A percentile compares a stretch with the other conserved stretches of the same genome.
Conservation (phyloP, 192 early-diverging fungal species). For the Gryganskiella cystojenkinii region DNA sequence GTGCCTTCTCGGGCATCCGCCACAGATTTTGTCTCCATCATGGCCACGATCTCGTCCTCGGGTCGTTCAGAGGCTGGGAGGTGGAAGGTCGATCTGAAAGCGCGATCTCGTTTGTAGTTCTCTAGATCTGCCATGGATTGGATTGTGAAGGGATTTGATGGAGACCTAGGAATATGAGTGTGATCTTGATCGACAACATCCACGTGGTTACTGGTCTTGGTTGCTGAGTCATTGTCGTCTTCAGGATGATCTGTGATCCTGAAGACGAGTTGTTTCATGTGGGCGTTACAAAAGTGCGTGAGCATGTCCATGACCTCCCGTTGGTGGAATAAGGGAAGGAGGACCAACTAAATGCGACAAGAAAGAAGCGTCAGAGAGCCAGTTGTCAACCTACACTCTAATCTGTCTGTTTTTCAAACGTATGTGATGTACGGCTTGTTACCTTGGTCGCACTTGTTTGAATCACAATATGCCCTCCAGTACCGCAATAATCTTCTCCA, state of each 20-base stretch:
- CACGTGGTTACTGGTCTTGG: neutral
- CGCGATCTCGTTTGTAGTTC: constrained; percentile 1
- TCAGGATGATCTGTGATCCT: neutral
- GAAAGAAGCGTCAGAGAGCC: neutral
- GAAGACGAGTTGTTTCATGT: constrained; percentile 27
- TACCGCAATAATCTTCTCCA: constrained; percentile 23
- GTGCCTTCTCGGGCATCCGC: constrained; percentile 19
- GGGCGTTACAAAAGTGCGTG: constrained; percentile 41
- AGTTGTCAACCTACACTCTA: no score
- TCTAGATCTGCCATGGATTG: constrained; percentile 30
- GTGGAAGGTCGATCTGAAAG: constrained; percentile 25
- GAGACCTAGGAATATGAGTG: no score
- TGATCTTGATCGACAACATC: neutral
- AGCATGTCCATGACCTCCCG: constrained; percentile 38
- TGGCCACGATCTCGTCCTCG: constrained; percentile 8
- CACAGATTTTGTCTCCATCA: constrained; percentile 29
- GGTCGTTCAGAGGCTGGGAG: constrained; percentile 16
- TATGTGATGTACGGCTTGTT: neutral
- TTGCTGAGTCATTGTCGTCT: neutral
- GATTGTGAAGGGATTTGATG: neutral
- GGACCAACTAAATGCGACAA: neutral
- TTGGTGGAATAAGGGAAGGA: constrained; percentile 37
- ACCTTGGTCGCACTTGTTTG: constrained; percentile 32
- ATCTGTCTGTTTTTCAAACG: no score
- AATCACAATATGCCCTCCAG: constrained; percentile 31